Evolutionary conservation across 805 yeast species (phyloP).

Genomic region (Monosporozyma servazzii): DNA sequence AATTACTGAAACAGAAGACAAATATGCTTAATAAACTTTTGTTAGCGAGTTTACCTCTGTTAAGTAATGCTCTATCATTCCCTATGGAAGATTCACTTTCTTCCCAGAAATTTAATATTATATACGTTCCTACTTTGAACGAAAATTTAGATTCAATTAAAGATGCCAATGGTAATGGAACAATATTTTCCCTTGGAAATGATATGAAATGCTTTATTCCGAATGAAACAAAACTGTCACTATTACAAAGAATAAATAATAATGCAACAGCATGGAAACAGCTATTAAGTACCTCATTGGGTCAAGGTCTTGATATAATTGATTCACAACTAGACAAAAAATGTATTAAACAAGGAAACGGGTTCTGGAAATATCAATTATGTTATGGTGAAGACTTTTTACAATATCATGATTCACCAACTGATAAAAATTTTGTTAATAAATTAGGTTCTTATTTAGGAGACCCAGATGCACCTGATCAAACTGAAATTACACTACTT

Average conservation of each 20-base stretch:
- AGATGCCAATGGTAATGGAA: conserved; percentile 10
- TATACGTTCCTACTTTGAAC: conserved; percentile 11
- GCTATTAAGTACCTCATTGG: conserved; percentile 11
- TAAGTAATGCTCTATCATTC: conserved; percentile 7
- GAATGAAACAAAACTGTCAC: not conserved
- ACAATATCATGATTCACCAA: conserved; percentile 36
- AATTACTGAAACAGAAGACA: too few relatives aligned
- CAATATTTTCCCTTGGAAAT: conserved; percentile 11
- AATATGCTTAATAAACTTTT: not conserved
- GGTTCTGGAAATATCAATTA: conserved; percentile 48
- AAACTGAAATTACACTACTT: conserved; percentile 23
- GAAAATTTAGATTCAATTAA: not conserved
- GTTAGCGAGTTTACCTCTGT: not conserved
- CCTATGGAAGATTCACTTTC: conserved; percentile 18
- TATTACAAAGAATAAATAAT: conserved; percentile 5
- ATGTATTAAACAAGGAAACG: conserved; percentile 27
- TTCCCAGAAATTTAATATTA: conserved; percentile 12
- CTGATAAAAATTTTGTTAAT: conserved; percentile 7
- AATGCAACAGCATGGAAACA: conserved; percentile 9
- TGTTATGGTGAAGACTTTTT: conserved; percentile 41
- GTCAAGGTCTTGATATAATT: conserved; percentile 14
- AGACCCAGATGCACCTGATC: conserved; percentile 3
- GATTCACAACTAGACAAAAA: conserved; percentile 8
- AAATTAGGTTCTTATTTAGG: conserved; percentile 9
- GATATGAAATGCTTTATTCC: conserved; percentile 20